Conservation (phyloP, 345 rosid genomes). For the Rhodomyrtus tomentosa region DNA sequence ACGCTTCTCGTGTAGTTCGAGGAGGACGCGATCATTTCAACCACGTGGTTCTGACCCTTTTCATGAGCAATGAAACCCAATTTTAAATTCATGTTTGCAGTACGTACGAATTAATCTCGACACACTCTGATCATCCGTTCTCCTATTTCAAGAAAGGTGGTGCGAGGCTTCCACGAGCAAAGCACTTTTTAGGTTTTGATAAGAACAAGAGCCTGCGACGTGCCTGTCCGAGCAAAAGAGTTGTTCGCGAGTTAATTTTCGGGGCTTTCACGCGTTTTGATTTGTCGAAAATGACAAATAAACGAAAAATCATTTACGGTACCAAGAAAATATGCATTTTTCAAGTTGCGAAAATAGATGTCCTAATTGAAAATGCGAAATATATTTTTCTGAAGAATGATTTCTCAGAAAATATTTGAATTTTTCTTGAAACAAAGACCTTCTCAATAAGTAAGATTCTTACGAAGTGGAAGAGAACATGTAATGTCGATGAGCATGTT, state of each 20-base stretch:
- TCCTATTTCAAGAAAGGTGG: background rate
- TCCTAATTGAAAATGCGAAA: background rate
- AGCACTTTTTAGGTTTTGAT: background rate
- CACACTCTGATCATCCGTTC: background rate
- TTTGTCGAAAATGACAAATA: no score
- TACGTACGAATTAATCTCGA: background rate
- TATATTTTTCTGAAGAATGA: background rate
- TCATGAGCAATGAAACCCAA: background rate
- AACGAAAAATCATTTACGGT: no score
- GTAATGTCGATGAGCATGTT: background rate
- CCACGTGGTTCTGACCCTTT: background rate
- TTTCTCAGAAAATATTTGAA: no score
- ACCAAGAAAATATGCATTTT: background rate
- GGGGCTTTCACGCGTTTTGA: no score
- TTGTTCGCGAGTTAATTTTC: no score
- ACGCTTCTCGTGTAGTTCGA: background rate
- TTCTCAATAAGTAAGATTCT: background rate
- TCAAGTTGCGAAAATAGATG: background rate
- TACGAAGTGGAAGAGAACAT: background rate
- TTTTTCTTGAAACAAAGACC: background rate
- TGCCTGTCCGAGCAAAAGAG: no score
- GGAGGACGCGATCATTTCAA: background rate
- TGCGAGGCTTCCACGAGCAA: background rate
- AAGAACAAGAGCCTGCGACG: no score
- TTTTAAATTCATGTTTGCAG: background rate